Evolutionary conservation across 805 yeast species (phyloP).

Genomic region (Saccharomycopsis microspora): DNA sequence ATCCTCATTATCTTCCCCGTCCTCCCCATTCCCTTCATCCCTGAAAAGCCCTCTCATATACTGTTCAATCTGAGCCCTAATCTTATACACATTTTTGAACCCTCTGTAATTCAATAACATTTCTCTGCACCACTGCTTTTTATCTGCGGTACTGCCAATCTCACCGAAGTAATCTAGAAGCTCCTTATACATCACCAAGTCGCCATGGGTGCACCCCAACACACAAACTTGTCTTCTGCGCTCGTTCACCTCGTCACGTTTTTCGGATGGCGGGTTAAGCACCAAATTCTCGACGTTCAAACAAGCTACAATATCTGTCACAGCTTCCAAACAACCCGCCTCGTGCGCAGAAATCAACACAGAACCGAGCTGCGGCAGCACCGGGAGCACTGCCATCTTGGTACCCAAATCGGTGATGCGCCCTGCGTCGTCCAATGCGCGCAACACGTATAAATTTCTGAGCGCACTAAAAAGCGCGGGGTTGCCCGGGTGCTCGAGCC

Average conservation of each 20-base stretch:
- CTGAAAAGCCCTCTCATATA: constrained; percentile 46
- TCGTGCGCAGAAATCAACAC: constrained; percentile 66
- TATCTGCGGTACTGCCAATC: constrained; percentile 39
- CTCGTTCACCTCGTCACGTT: constrained; percentile 76
- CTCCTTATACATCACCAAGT: constrained; percentile 72
- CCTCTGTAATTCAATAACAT: constrained; percentile 69
- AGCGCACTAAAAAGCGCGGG: constrained; percentile 68
- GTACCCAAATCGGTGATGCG: constrained; percentile 69
- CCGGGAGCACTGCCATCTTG: constrained; percentile 79
- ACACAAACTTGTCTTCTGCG: constrained; percentile 59
- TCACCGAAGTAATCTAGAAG: constrained; percentile 45
- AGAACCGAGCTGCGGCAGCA: constrained; percentile 85
- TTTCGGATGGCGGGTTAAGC: constrained; percentile 67
- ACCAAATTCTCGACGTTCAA: constrained; percentile 85
- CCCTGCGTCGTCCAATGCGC: constrained; percentile 72
- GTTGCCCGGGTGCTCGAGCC: constrained; percentile 87
- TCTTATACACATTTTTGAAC: constrained; percentile 62
- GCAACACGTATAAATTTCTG: constrained; percentile 62
- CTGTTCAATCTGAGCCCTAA: constrained; percentile 61
- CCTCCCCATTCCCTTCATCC: constrained; percentile 15
- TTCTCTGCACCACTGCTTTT: constrained; percentile 75
- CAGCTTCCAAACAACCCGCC: constrained; percentile 43
- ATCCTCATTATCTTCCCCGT: constrained; percentile 19
- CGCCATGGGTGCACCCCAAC: constrained; percentile 69
- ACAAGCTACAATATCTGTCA: constrained; percentile 85